Conservation (phyloP, 2,329 filamentous ascomycete genomes). For the Fusarium foetens region DNA sequence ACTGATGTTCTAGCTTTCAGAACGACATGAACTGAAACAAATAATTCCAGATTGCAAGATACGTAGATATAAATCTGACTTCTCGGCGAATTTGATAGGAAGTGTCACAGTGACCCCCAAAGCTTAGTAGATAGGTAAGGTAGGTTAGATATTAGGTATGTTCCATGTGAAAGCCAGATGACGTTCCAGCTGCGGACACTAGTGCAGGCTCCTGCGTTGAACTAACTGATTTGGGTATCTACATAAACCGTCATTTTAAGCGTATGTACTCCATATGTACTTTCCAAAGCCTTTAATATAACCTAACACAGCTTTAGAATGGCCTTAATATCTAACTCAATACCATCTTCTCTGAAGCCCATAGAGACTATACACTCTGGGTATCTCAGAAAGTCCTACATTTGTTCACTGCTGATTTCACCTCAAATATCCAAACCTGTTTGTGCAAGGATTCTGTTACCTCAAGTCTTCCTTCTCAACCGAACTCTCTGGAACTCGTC, state of each 20-base stretch:
- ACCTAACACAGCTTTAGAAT: not conserved
- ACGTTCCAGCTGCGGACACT: slow-evolving; percentile 15
- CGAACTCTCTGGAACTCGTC: not conserved
- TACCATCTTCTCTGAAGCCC: not conserved
- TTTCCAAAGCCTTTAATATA: not conserved
- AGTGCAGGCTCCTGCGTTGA: not conserved
- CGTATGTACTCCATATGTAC: not conserved
- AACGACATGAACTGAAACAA: not conserved
- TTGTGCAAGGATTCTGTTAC: not conserved
- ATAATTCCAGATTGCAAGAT: not conserved
- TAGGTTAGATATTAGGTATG: not conserved
- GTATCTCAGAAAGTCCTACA: not conserved
- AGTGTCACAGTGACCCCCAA: not conserved
- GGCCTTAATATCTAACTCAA: not conserved
- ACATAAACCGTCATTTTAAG: not conserved
- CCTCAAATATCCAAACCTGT: not conserved
- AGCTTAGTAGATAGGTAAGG: not conserved
- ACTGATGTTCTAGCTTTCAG: not conserved
- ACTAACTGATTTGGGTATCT: not conserved
- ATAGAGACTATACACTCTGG: not conserved
- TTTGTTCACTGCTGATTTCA: not conserved
- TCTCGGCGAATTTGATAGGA: not conserved
- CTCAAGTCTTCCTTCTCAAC: not conserved
- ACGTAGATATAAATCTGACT: not conserved
- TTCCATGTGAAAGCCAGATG: slow-evolving; percentile 39